Percentiles rank a stretch among this genome's conserved stretches.
Conservation (phyloP, 2,329 filamentous ascomycete genomes). For the Colletotrichum lindemuthianum region DNA sequence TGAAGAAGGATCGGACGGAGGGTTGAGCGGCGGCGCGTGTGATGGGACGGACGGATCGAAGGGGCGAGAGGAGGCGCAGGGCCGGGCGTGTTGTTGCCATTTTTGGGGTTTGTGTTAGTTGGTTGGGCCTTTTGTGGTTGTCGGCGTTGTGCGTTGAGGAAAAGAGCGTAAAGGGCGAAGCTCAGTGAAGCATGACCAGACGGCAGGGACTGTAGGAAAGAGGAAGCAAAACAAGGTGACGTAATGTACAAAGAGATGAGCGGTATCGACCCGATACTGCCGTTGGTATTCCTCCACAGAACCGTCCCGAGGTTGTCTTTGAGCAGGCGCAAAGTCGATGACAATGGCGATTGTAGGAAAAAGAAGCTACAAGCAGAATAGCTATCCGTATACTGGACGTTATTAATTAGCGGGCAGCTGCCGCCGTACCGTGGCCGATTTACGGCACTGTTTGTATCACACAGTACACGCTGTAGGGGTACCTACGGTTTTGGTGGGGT, state of each 20-base stretch:
- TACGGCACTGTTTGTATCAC: neutral
- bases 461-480: slow-evolving; percentile 4
- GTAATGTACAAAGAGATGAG: neutral
- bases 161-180: slow-evolving; percentile 2
- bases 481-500: slow-evolving; percentile 25
- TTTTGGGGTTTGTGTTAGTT: neutral
- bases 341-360: slow-evolving; percentile 1
- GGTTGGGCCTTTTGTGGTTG: neutral
- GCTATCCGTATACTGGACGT: no score
- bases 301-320: slow-evolving; percentile 4
- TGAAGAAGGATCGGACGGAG: slow-evolving; percentile 34
- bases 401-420: slow-evolving; percentile 23
- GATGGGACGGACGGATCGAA: neutral
- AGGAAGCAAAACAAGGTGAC: neutral
- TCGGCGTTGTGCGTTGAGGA: neutral
- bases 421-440: slow-evolving; percentile 2
- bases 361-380: slow-evolving; percentile 14
- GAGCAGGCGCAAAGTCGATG: slow-evolving; percentile 20
- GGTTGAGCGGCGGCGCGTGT: neutral
- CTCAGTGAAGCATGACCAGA: neutral
- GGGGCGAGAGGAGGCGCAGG: slow-evolving; percentile 13
- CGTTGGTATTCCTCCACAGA: neutral
- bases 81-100: slow-evolving; percentile 22
- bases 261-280: neutral
- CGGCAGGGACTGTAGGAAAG: slow-evolving; percentile 2